These are phyloP conservation scores for Spencermartinsiella europaea DNA, from an alignment of 805 yeast species.

Conservation along the genomic window DNA sequence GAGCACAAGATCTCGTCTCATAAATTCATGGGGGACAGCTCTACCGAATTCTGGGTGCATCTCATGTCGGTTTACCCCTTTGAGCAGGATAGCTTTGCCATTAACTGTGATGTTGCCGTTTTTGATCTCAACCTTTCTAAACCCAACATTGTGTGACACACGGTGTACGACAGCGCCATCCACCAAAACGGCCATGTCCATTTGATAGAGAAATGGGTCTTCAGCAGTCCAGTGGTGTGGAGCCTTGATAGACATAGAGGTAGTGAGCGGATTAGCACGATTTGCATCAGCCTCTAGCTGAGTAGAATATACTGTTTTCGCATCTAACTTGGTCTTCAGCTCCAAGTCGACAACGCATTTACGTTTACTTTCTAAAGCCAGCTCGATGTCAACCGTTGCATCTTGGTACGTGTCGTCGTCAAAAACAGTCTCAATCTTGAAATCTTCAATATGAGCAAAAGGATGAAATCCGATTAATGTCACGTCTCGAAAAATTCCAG, in stretches of 20 bases:
- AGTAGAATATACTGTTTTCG: background rate
- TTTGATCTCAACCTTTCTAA: conserved; percentile 31
- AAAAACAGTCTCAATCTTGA: conserved; percentile 15
- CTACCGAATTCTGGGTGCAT: conserved; percentile 34
- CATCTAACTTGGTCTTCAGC: background rate
- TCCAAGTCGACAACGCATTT: conserved; percentile 1
- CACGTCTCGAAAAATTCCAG: conserved; percentile 35
- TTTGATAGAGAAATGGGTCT: conserved; percentile 30
- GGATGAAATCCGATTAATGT: conserved; percentile 26
- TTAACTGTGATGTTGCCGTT: conserved; percentile 30
- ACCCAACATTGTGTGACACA: conserved; percentile 27
- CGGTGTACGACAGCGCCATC: conserved; percentile 13
- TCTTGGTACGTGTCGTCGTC: conserved; percentile 7
- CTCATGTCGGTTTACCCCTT: conserved; percentile 36
- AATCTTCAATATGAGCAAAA: conserved; percentile 29
- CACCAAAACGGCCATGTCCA: conserved; percentile 17
- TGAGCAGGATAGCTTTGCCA: conserved; percentile 28
- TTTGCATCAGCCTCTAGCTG: background rate
- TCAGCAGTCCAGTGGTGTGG: conserved; percentile 36
- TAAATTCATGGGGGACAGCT: conserved; percentile 33
- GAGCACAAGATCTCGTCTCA: conserved; percentile 27
- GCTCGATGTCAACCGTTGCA: conserved; percentile 1
- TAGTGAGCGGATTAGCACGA: background rate
- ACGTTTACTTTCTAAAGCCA: conserved; percentile 5
- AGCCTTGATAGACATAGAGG: conserved; percentile 8